A percentile compares a stretch with the other conserved stretches of the same genome.
Evolutionary conservation across 2,329 filamentous ascomycete species (phyloP).

Genomic region (Phoma sp.): DNA sequence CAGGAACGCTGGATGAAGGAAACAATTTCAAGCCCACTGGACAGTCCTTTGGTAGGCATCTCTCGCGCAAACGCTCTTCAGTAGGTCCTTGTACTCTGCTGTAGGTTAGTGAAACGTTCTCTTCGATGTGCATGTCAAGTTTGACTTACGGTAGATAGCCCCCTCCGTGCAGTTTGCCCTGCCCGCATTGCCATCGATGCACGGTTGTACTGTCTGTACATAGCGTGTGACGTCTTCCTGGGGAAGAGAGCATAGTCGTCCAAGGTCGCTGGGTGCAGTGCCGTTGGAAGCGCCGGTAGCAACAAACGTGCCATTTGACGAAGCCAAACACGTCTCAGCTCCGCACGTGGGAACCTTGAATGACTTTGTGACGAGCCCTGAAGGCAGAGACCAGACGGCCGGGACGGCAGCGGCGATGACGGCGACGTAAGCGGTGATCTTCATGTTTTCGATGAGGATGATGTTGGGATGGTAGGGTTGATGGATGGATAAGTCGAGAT

Average conservation of each 20-base stretch:
- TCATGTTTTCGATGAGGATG: constrained; percentile 18
- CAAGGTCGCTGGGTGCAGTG: constrained; percentile 15
- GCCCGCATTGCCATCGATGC: constrained; percentile 22
- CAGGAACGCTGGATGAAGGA: constrained; percentile 1
- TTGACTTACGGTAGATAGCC: constrained; percentile 22
- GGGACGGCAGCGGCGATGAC: constrained; percentile 13
- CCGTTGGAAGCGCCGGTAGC: constrained; percentile 7
- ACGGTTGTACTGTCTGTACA: constrained; percentile 26
- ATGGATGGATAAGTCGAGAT: constrained; percentile 1
- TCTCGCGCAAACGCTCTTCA: constrained; percentile 18
- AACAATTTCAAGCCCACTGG: constrained; percentile 3
- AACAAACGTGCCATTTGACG: constrained; percentile 17
- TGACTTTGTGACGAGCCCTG: constrained; percentile 1
- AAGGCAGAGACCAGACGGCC: constrained; percentile 16
- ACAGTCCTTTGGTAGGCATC: constrained; percentile 22
- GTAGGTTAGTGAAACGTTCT: constrained; percentile 9
- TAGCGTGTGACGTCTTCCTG: constrained; percentile 24
- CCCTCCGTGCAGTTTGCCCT: constrained; percentile 23
- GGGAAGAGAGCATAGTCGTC: constrained; percentile 22
- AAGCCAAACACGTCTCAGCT: constrained; percentile 20
- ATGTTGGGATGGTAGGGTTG: neutral
- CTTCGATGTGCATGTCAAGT: neutral
- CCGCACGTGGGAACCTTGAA: constrained; percentile 24
- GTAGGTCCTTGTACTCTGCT: constrained; percentile 26
- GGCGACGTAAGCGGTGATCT: constrained; percentile 11